Percentiles rank a stretch among this genome's conserved stretches.
Conservation (phyloP, 441 rosid species). For the Flueggea neowawraea region DNA sequence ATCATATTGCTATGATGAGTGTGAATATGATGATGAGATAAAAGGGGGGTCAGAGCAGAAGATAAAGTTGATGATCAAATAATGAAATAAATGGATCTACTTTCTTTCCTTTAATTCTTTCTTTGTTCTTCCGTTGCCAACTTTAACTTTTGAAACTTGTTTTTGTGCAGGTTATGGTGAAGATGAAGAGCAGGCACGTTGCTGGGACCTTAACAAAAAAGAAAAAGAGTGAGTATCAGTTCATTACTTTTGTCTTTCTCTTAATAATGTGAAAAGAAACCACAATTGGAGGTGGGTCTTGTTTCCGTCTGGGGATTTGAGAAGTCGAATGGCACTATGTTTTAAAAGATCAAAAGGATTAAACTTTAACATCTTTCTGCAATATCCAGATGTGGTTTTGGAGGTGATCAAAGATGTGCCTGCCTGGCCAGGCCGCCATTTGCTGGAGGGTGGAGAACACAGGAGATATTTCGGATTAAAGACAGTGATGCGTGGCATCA, state of each 20-base stretch:
- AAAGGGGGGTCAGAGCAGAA: conserved; percentile 14
- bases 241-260: conserved; percentile 37
- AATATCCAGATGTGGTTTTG: conserved; percentile 60
- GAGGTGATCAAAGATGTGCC: conserved; percentile 77
- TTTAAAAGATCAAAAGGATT: conserved; percentile 28
- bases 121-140: conserved; percentile 12
- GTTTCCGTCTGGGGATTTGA: conserved; percentile 3
- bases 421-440: conserved; percentile 92
- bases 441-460: conserved; percentile 83
- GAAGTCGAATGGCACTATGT: conserved; percentile 14
- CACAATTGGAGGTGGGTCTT: conserved; percentile 48
- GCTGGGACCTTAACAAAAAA: conserved; percentile 95
- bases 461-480: conserved; percentile 77
- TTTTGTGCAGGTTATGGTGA: conserved; percentile 43
- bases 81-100: too few relatives aligned
- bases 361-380: conserved; percentile 25
- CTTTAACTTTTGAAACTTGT: neutral
- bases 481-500: conserved; percentile 55
- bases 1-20: conserved; percentile 31
- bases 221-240: conserved; percentile 83
- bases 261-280: conserved; percentile 24
- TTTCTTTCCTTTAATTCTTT: too few relatives aligned
- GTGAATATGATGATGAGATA: conserved; percentile 31
- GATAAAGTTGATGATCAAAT: too few relatives aligned
- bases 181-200: conserved; percentile 86